phyloP scores from a whole-genome alignment of 352 stramenopile species.

The Phytophthora constricta region DNA sequence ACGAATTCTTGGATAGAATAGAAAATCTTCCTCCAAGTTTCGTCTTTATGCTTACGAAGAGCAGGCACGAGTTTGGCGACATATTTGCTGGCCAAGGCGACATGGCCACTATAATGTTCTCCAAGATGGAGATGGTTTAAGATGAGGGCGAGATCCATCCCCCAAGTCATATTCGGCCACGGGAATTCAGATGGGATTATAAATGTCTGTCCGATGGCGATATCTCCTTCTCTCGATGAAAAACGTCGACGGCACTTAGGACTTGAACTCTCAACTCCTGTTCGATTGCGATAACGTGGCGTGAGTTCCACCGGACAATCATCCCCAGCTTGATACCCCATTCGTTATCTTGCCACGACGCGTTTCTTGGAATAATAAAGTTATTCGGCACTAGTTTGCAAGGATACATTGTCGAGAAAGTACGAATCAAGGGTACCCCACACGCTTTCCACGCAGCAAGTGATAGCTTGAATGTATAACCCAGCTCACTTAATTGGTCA shows the following conservation, averaged over 20 bases:
- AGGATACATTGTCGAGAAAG: constrained; percentile 22
- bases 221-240: constrained; percentile 15
- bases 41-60: constrained; percentile 22
- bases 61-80: constrained; percentile 11
- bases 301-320: constrained; percentile 34
- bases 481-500: constrained; percentile 25
- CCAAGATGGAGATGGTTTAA: constrained; percentile 26
- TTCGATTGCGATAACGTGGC: constrained; percentile 26
- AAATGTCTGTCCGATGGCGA: constrained; percentile 13
- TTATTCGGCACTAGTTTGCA: constrained; percentile 18
- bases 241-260: constrained; percentile 24
- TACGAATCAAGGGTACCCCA: constrained; percentile 26
- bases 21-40: constrained; percentile 32
- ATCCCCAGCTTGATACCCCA: constrained; percentile 34
- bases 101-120: constrained; percentile 32
- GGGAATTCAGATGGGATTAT: constrained; percentile 27
- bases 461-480: constrained; percentile 33
- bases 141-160: constrained; percentile 30
- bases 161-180: constrained; percentile 35
- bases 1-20: constrained; percentile 16
- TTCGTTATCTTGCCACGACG: constrained; percentile 26
- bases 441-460: constrained; percentile 19
- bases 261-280: constrained; percentile 32
- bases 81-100: constrained; percentile 18
- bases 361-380: constrained; percentile 31